phyloP scores from a whole-genome alignment of 192 early-diverging fungal species.

The Phlyctochytrium planicorne region DNA sequence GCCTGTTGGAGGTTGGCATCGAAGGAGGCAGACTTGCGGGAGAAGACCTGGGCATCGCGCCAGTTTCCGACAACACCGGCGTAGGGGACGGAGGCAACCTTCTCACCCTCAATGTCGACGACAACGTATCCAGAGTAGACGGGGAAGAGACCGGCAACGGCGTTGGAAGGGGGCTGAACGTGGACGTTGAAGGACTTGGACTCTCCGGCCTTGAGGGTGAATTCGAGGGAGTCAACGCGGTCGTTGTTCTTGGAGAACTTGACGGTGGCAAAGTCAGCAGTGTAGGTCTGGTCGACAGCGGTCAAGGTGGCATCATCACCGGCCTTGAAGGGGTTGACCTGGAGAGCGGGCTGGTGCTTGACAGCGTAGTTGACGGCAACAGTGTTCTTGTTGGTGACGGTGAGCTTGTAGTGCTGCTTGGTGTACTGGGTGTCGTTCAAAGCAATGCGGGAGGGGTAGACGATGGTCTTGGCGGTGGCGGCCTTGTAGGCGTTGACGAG shows the following conservation, averaged over 20 bases:
- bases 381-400: background rate
- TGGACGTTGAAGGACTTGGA: conserved; percentile 31
- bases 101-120: background rate
- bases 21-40: conserved; percentile 4
- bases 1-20: background rate
- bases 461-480: conserved; percentile 29
- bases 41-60: background rate
- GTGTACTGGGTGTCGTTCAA: conserved; percentile 6
- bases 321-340: background rate
- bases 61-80: conserved; percentile 17
- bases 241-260: conserved; percentile 1
- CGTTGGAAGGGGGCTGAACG: conserved; percentile 23
- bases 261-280: conserved; percentile 5
- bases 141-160: conserved; percentile 19
- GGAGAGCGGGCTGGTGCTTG: background rate
- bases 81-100: conserved; percentile 24
- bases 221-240: background rate
- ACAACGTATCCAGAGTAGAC: conserved; percentile 36
- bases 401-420: conserved; percentile 10
- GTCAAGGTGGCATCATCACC: conserved; percentile 6
- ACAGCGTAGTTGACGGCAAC: conserved; percentile 2
- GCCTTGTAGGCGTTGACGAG: conserved; percentile 48
- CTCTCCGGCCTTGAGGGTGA: conserved; percentile 27
- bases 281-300: background rate
- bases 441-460: conserved; percentile 43